Evolutionary conservation across 495 filamentous ascomycete genomes (phyloP).

Genomic region (Talaromyces stipitatus): DNA sequence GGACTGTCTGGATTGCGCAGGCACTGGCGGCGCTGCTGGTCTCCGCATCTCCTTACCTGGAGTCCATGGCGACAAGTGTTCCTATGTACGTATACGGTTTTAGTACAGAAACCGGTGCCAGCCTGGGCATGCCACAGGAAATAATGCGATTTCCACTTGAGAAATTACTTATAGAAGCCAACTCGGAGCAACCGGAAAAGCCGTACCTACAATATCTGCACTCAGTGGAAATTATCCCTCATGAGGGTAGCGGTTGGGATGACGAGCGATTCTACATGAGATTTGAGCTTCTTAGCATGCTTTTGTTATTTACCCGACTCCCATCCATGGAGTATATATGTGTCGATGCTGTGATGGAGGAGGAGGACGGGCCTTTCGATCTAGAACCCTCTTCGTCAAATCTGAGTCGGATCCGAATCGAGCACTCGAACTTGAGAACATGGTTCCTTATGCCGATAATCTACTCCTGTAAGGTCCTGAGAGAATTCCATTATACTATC

Average conservation of each 20-base stretch:
- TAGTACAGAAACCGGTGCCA: not conserved
- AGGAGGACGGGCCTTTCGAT: not conserved
- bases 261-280: conserved; percentile 12
- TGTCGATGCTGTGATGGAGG: conserved; percentile 8
- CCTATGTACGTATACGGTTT: not conserved
- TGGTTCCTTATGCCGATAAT: conserved; percentile 11
- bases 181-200: not conserved
- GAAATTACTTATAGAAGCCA: conserved; percentile 10
- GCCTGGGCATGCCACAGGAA: not conserved
- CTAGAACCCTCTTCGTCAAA: conserved; percentile 10
- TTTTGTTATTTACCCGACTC: conserved; percentile 9
- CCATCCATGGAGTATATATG: conserved; percentile 16
- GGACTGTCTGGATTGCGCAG: conserved; percentile 10
- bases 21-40: conserved; percentile 17
- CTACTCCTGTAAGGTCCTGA: conserved; percentile 12
- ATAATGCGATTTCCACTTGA: conserved; percentile 10
- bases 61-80: conserved; percentile 10
- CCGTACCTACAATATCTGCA: conserved; percentile 19
- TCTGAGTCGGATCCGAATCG: conserved; percentile 13
- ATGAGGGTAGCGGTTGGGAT: not conserved
- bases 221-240: conserved; percentile 13
- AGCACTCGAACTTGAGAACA: conserved; percentile 10
- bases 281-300: conserved; percentile 10
- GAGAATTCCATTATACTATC: conserved; percentile 14
- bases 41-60: conserved; percentile 17